A percentile compares a stretch with the other conserved stretches of the same genome.
Conservation (phyloP, 768 basidiomycete species). For the Boletus sp. region DNA sequence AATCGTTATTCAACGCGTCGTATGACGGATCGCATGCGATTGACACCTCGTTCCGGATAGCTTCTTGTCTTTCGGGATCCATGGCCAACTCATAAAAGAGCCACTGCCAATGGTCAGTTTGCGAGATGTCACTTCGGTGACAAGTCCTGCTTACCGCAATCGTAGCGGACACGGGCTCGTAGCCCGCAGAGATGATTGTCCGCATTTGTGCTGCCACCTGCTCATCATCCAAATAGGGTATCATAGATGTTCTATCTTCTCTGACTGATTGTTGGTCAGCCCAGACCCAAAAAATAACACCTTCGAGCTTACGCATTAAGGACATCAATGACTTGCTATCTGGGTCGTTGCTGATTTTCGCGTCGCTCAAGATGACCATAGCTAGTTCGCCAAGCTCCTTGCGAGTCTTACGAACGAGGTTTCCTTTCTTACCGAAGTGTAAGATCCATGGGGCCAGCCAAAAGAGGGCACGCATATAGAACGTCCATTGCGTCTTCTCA, state of each 20-base stretch:
- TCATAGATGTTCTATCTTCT: constrained; percentile 42
- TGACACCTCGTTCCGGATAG: constrained; percentile 54
- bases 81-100: constrained; percentile 58
- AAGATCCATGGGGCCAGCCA: constrained; percentile 57
- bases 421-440: constrained; percentile 53
- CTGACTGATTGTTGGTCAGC: constrained; percentile 29
- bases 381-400: constrained; percentile 52
- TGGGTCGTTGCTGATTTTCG: constrained; percentile 43
- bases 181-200: constrained; percentile 58
- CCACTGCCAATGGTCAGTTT: constrained; percentile 44
- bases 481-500: constrained; percentile 52
- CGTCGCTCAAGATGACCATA: constrained; percentile 51
- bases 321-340: constrained; percentile 50
- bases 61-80: constrained; percentile 48
- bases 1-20: constrained; percentile 46
- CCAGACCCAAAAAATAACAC: neutral
- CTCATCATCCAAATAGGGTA: constrained; percentile 43
- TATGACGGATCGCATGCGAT: constrained; percentile 46
- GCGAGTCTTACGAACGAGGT: constrained; percentile 53
- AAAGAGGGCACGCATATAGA: constrained; percentile 63
- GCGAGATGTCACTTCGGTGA: neutral
- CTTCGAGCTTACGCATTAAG: constrained; percentile 43
- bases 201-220: constrained; percentile 59
- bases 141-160: constrained; percentile 27
- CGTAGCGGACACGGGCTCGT: constrained; percentile 37